phyloP scores from a whole-genome alignment of 169 alveolate genomes.

The Plasmodium vivax region DNA sequence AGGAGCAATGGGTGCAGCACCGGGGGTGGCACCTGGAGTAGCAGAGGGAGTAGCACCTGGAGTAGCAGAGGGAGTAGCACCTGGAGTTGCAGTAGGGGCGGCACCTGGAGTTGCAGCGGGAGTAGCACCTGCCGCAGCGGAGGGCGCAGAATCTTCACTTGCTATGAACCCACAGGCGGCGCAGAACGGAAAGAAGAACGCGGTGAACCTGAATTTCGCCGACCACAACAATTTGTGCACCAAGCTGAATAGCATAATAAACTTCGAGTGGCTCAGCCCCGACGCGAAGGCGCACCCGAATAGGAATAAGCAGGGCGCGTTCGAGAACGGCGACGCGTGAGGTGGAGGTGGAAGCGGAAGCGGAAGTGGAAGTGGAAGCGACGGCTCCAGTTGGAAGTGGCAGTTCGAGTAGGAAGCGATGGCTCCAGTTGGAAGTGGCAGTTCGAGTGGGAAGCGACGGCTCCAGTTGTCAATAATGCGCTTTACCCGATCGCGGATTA shows the following conservation, averaged over 20 bases:
- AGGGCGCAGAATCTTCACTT: background rate
- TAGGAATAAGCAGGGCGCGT: slow-evolving; percentile 4
- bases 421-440: background rate
- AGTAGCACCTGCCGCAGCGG: background rate
- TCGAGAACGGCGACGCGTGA: slow-evolving; percentile 8
- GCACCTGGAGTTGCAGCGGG: no score
- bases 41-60: background rate
- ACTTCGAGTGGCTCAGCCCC: slow-evolving; percentile 34
- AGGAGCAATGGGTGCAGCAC: background rate
- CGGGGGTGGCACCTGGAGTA: background rate
- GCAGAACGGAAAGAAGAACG: slow-evolving; percentile 14
- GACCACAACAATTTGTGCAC: slow-evolving; percentile 43
- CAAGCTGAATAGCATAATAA: slow-evolving; percentile 47
- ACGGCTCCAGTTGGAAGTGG: background rate
- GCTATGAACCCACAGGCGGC: background rate
- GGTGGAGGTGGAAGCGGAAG: background rate
- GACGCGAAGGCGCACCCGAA: slow-evolving; percentile 12
- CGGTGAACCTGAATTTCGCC: background rate
- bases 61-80: no score
- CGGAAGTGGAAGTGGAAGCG: background rate
- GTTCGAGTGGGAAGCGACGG: background rate
- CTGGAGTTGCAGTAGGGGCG: background rate
- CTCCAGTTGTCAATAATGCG: background rate
- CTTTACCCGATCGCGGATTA: background rate
- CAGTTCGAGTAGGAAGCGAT: background rate